Conservation (phyloP, 129 eudicot genomes). For the Flaveria linearis region DNA sequence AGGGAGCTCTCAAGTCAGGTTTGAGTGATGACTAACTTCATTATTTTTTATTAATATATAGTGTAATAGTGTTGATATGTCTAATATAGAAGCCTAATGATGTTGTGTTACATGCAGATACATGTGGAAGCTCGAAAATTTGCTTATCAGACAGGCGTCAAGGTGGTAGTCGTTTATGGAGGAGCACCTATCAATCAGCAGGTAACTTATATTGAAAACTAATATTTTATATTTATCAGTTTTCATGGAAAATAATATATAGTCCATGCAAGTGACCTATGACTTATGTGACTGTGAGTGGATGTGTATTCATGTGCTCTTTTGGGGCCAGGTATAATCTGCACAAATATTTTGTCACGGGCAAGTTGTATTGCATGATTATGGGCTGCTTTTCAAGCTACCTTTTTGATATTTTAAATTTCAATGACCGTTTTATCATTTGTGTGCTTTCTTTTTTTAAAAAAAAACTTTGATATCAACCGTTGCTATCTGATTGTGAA, state of each 20-base stretch:
- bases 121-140: conserved; percentile 79
- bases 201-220: conserved; percentile 35
- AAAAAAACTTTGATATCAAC: background rate
- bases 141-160: conserved; percentile 77
- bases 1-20: conserved; percentile 85
- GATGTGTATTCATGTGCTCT: conserved; percentile 15
- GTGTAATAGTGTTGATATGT: conserved; percentile 21
- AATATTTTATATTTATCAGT: background rate
- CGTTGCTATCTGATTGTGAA: conserved; percentile 14
- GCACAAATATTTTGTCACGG: conserved; percentile 7
- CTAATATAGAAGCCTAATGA: background rate
- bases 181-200: conserved; percentile 76
- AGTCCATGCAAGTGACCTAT: background rate
- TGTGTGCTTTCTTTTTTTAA: background rate
- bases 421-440: background rate
- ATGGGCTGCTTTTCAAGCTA: conserved; percentile 8
- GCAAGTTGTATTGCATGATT: background rate
- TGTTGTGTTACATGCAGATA: conserved; percentile 42
- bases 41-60: background rate
- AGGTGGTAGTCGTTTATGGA: conserved; percentile 85
- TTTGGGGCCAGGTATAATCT: conserved; percentile 11
- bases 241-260: background rate
- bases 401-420: background rate
- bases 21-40: conserved; percentile 17
- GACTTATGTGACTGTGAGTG: background rate